A percentile compares a stretch with the other conserved stretches of the same genome.
These are phyloP conservation scores for Trichoderma afroharzianum DNA, from an alignment of 2,329 filamentous ascomycete genomes.

Conservation along the genomic window DNA sequence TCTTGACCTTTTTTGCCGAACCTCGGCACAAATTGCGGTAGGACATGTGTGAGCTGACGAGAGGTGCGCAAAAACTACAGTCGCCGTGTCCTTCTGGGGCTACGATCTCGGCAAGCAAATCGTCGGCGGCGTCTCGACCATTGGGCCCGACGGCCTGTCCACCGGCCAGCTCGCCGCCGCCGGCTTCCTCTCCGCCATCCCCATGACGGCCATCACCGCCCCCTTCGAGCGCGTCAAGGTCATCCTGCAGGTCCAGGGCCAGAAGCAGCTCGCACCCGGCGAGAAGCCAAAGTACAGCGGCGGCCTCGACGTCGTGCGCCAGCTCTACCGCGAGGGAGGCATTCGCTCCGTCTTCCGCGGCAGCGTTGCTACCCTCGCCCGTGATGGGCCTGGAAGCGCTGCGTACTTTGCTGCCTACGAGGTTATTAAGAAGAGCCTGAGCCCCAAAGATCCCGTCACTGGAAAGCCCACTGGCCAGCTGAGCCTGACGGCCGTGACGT, in stretches of 20 bases:
- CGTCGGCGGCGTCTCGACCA: slow-evolving; percentile 64
- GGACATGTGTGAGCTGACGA: not conserved
- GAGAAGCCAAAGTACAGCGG: slow-evolving; percentile 91
- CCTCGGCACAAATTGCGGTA: not conserved
- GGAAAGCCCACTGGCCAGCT: slow-evolving; percentile 74
- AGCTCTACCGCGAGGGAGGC: slow-evolving; percentile 89
- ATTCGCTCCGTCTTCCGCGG: slow-evolving; percentile 90
- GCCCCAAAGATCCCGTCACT: slow-evolving; percentile 70
- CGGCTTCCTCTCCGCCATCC: slow-evolving; percentile 95
- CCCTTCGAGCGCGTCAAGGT: slow-evolving; percentile 99
- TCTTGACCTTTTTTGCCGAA: not conserved
- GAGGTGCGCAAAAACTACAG: slow-evolving; percentile 33
- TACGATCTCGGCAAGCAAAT: slow-evolving; percentile 94
- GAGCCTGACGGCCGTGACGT: slow-evolving; percentile 76
- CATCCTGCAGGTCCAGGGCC: slow-evolving; percentile 94
- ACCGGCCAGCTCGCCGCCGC: slow-evolving; percentile 87
- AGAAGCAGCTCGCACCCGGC: slow-evolving; percentile 81
- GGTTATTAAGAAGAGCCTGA: slow-evolving; percentile 83
- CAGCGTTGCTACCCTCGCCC: slow-evolving; percentile 81
- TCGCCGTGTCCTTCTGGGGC: slow-evolving; percentile 73
- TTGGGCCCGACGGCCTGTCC: slow-evolving; percentile 67
- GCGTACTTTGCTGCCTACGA: slow-evolving; percentile 98
- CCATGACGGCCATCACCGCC: slow-evolving; percentile 97
- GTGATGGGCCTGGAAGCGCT: slow-evolving; percentile 88
- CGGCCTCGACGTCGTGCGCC: slow-evolving; percentile 83